Evolutionary conservation across 345 rosid genomes (phyloP).

Genomic region (Eucalyptus curtisii): DNA sequence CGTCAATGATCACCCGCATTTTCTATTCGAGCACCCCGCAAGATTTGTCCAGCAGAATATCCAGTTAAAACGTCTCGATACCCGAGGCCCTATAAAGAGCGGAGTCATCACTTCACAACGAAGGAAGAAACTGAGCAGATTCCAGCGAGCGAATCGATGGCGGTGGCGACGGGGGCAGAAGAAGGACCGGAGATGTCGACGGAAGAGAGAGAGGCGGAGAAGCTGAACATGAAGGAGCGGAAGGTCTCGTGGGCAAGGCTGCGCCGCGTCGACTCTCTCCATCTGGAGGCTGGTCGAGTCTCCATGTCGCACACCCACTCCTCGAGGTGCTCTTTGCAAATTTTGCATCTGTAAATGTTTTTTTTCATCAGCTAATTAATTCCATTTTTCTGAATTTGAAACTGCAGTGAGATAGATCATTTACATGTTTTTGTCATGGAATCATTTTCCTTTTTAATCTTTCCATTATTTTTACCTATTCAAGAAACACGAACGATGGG

Average conservation of each 20-base stretch:
- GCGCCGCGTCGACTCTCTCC: conserved; percentile 52
- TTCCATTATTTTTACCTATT: neutral
- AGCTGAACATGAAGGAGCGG: conserved; percentile 14
- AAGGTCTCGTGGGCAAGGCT: conserved; percentile 67
- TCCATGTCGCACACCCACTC: conserved; percentile 3
- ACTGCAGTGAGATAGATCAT: neutral
- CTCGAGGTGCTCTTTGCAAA: neutral
- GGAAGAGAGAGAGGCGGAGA: conserved; percentile 13
- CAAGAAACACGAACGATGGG: neutral
- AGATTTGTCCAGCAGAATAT: neutral
- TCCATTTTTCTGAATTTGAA: neutral
- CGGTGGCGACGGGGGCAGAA: neutral
- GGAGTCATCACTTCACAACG: neutral
- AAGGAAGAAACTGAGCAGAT: neutral
- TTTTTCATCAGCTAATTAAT: neutral
- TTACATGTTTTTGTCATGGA: neutral
- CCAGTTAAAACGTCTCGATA: neutral
- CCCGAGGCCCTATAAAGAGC: neutral
- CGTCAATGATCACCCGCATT: neutral
- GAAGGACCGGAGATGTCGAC: neutral
- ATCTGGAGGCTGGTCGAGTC: conserved; percentile 54
- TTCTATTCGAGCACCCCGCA: neutral
- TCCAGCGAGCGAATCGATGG: neutral
- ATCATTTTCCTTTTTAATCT: too few species aligned
- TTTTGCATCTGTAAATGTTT: neutral